Conservation (phyloP, 352 stramenopile genomes). For the Albugo laibachii region DNA sequence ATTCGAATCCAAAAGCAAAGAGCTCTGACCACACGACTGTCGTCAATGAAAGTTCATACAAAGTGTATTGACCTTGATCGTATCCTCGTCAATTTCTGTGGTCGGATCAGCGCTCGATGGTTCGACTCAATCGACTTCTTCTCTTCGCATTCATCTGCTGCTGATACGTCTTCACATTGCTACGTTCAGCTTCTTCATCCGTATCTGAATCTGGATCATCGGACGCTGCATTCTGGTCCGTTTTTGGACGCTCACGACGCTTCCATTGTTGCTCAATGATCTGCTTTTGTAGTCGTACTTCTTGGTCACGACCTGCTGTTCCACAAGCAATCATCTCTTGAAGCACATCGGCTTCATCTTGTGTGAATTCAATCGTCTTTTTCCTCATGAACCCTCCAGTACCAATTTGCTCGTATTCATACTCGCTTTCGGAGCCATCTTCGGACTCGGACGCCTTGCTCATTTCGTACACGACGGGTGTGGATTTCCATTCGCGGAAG, state of each 20-base stretch:
- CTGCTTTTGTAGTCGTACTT: conserved; percentile 40
- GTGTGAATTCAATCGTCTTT: conserved; percentile 29
- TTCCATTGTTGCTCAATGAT: conserved; percentile 42
- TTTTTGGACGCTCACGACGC: conserved; percentile 13
- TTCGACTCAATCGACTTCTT: conserved; percentile 26
- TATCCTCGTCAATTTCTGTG: too few relatives aligned
- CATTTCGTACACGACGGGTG: neutral
- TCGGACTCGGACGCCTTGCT: conserved; percentile 16
- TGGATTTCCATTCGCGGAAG: conserved; percentile 18
- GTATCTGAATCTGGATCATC: conserved; percentile 12
- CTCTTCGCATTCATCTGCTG: conserved; percentile 26
- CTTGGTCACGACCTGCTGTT: conserved; percentile 41
- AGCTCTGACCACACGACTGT: conserved; percentile 3
- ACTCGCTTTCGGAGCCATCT: conserved; percentile 35
- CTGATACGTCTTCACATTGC: conserved; percentile 27
- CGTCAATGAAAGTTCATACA: too few relatives aligned
- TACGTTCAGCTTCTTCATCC: conserved; percentile 14
- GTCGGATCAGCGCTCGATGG: neutral
- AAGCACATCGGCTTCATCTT: conserved; percentile 50
- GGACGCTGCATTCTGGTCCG: conserved; percentile 1
- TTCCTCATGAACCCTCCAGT: conserved; percentile 31
- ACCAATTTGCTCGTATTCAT: conserved; percentile 23
- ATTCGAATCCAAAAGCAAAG: neutral
- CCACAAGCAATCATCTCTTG: conserved; percentile 65
- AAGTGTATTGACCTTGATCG: too few relatives aligned